Conservation (phyloP, 768 basidiomycete genomes). For the Trametes cinnabarina region DNA sequence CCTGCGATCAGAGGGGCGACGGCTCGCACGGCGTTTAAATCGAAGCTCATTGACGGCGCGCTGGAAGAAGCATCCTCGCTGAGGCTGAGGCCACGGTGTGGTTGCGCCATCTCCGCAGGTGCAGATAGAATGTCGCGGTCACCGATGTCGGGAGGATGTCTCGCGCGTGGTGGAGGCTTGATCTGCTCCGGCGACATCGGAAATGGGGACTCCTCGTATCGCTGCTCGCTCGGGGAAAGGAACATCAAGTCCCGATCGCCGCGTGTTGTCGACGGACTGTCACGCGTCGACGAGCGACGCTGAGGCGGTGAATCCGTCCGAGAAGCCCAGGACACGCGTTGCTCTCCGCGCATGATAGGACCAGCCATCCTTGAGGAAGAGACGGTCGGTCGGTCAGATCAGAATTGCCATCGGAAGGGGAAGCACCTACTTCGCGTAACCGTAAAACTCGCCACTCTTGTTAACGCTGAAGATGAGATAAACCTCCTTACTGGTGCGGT, state of each 20-base stretch:
- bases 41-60: slow-evolving; percentile 14
- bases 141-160: background rate
- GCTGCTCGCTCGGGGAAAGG: slow-evolving; percentile 39
- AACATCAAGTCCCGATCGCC: slow-evolving; percentile 13
- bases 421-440: slow-evolving; percentile 70
- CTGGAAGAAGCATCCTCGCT: slow-evolving; percentile 32
- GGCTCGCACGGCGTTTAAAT: slow-evolving; percentile 1
- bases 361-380: slow-evolving; percentile 62
- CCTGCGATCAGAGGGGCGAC: slow-evolving; percentile 12
- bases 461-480: slow-evolving; percentile 91
- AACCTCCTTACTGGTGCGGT: slow-evolving; percentile 85
- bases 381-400: background rate
- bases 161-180: slow-evolving; percentile 28
- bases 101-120: slow-evolving; percentile 49
- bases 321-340: slow-evolving; percentile 57
- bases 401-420: background rate
- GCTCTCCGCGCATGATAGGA: slow-evolving; percentile 52
- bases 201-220: slow-evolving; percentile 46
- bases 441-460: slow-evolving; percentile 92
- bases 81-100: slow-evolving; percentile 33
- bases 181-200: slow-evolving; percentile 19
- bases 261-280: slow-evolving; percentile 16
- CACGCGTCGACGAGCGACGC: slow-evolving; percentile 25
- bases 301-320: slow-evolving; percentile 35
- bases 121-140: slow-evolving; percentile 37